phyloP scores from a whole-genome alignment of 352 stramenopile species.

The Pythium aristosporum region DNA sequence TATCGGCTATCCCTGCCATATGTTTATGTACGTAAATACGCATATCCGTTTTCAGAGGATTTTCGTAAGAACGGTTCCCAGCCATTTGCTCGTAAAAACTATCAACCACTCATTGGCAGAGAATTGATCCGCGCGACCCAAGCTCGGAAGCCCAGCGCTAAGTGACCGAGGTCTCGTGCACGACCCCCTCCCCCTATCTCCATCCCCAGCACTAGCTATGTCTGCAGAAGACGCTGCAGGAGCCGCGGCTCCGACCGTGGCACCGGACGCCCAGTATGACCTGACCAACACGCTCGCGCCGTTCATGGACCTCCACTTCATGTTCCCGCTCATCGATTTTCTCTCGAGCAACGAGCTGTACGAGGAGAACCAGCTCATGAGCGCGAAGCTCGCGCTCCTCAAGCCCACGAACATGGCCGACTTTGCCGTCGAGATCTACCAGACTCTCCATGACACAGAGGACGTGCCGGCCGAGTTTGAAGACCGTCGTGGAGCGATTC shows the following conservation, averaged over 20 bases:
- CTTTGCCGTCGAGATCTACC: slow-evolving; percentile 96
- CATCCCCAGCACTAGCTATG: slow-evolving; percentile 12
- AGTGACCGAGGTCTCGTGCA: not conserved
- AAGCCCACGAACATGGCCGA: slow-evolving; percentile 97
- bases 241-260: slow-evolving; percentile 35
- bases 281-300: slow-evolving; percentile 93
- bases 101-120: slow-evolving; percentile 29
- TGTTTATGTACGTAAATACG: slow-evolving; percentile 28
- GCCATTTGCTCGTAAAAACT: slow-evolving; percentile 29
- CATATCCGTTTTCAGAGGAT: not conserved
- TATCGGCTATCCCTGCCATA: not conserved
- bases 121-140: slow-evolving; percentile 24
- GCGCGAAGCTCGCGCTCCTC: slow-evolving; percentile 90
- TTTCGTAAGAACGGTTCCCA: slow-evolving; percentile 22
- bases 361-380: slow-evolving; percentile 88
- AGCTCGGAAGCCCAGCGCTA: slow-evolving; percentile 11
- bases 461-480: slow-evolving; percentile 85
- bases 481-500: slow-evolving; percentile 64
- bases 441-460: slow-evolving; percentile 85
- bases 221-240: slow-evolving; percentile 42
- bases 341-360: slow-evolving; percentile 90
- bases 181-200: not conserved
- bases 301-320: slow-evolving; percentile 97
- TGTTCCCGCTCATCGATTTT: slow-evolving; percentile 97
- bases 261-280: slow-evolving; percentile 86